These are phyloP conservation scores for Aphanomyces euteiches DNA, from an alignment of 352 stramenopile genomes.

Conservation along the genomic window DNA sequence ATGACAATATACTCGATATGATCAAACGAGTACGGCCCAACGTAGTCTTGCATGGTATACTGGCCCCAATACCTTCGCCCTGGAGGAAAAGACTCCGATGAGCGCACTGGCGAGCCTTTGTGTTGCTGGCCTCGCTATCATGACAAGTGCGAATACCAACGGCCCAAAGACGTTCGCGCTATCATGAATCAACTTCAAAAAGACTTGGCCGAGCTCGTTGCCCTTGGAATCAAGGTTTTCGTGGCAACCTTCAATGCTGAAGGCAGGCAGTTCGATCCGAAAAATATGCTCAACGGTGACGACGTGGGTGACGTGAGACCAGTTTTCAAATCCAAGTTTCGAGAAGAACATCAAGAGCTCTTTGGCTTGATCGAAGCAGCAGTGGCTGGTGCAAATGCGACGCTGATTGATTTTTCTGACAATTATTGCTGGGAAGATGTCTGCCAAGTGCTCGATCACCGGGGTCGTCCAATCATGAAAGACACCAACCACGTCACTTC, in stretches of 20 bases:
- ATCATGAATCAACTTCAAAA: conserved; percentile 4
- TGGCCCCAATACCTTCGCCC: conserved; percentile 14
- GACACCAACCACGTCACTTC: conserved; percentile 26
- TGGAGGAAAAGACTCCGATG: conserved; percentile 15
- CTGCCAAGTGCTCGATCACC: conserved; percentile 18
- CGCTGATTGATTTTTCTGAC: conserved; percentile 29
- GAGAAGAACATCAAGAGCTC: neutral
- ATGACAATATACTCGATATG: neutral
- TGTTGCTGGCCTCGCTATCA: conserved; percentile 20
- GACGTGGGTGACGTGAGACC: neutral
- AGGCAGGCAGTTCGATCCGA: conserved; percentile 18
- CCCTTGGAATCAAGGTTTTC: conserved; percentile 28
- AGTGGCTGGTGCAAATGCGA: conserved; percentile 6
- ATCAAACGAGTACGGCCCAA: conserved; percentile 27
- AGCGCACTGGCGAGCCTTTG: neutral
- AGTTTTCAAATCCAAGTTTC: conserved; percentile 6
- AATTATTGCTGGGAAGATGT: conserved; percentile 29
- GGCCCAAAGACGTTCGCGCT: conserved; percentile 14
- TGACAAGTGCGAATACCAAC: conserved; percentile 20
- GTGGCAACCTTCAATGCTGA: conserved; percentile 23
- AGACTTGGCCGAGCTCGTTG: conserved; percentile 7
- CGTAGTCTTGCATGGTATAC: conserved; percentile 7
- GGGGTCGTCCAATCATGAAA: conserved; percentile 22
- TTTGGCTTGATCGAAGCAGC: conserved; percentile 23
- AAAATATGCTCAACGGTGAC: conserved; percentile 23